Evolutionary conservation across 2,329 filamentous ascomycete genomes (phyloP).

Genomic region (Fusarium tupiense): DNA sequence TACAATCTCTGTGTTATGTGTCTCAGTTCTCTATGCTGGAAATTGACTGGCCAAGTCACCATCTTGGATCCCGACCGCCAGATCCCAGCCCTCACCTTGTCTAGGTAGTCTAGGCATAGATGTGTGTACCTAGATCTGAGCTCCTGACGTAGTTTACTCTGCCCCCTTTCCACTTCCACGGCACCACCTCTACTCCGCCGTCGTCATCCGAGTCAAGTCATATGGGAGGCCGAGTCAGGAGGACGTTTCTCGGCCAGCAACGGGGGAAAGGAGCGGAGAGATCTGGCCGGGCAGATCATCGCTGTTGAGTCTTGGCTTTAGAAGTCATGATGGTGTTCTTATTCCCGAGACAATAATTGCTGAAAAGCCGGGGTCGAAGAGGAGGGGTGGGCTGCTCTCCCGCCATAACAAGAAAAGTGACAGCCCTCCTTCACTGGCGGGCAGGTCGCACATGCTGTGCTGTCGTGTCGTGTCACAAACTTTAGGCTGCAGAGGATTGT

Average conservation of each 20-base stretch:
- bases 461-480: conserved; percentile 29
- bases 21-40: neutral
- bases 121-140: conserved; percentile 25
- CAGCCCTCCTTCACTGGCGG: conserved; percentile 18
- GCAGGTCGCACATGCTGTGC: conserved; percentile 14
- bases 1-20: neutral
- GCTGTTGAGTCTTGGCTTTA: neutral
- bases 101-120: conserved; percentile 7
- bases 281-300: neutral
- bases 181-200: conserved; percentile 29
- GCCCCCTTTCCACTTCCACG: conserved; percentile 16
- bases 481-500: conserved; percentile 20
- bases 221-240: conserved; percentile 43
- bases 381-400: conserved; percentile 24
- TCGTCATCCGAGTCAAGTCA: conserved; percentile 46
- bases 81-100: conserved; percentile 20
- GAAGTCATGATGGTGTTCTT: conserved; percentile 4
- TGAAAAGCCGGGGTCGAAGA: conserved; percentile 5
- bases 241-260: conserved; percentile 36
- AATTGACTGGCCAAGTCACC: conserved; percentile 7
- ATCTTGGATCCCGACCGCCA: conserved; percentile 28
- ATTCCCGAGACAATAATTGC: conserved; percentile 14
- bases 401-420: conserved; percentile 21
- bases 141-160: conserved; percentile 30
- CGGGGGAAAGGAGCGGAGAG: conserved; percentile 11